Evolutionary conservation across 1,139 yeast species (phyloP).

Genomic region (Pichia sp.): DNA sequence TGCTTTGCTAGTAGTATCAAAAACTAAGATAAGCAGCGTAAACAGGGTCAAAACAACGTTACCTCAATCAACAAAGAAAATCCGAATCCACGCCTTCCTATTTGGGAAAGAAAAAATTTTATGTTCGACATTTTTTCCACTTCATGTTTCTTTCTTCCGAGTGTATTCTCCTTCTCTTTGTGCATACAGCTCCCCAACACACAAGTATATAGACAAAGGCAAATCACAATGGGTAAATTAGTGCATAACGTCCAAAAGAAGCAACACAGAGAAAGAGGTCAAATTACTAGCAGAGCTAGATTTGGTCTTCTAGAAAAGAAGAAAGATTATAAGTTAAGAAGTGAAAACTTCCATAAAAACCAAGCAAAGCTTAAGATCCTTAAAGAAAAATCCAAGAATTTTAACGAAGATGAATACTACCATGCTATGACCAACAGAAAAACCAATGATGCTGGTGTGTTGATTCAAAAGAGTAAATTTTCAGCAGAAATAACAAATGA

Average conservation of each 20-base stretch:
- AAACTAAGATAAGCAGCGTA: neutral
- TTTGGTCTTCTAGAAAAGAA: conserved; percentile 91
- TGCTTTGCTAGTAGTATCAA: neutral
- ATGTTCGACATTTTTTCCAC: neutral
- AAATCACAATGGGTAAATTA: conserved; percentile 63
- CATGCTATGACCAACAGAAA: conserved; percentile 80
- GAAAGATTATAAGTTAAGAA: conserved; percentile 88
- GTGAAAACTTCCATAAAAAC: conserved; percentile 85
- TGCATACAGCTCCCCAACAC: neutral
- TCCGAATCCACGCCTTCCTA: conserved; percentile 1
- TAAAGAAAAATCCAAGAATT: conserved; percentile 64
- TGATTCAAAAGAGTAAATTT: conserved; percentile 60
- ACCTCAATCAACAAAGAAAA: neutral
- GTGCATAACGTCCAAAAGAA: conserved; percentile 93
- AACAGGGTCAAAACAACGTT: neutral
- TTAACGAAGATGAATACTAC: conserved; percentile 96
- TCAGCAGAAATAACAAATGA: conserved; percentile 62
- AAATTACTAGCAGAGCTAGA: conserved; percentile 67
- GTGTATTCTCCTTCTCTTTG: neutral
- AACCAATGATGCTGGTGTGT: conserved; percentile 66
- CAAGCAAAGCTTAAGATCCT: conserved; percentile 80
- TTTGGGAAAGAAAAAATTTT: conserved; percentile 6
- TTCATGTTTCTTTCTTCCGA: neutral
- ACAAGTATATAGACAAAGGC: too few species aligned
- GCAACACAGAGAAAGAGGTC: conserved; percentile 94